These are phyloP conservation scores for Chara braunii DNA, from an alignment of 139 green algal species.

Conservation along the genomic window DNA sequence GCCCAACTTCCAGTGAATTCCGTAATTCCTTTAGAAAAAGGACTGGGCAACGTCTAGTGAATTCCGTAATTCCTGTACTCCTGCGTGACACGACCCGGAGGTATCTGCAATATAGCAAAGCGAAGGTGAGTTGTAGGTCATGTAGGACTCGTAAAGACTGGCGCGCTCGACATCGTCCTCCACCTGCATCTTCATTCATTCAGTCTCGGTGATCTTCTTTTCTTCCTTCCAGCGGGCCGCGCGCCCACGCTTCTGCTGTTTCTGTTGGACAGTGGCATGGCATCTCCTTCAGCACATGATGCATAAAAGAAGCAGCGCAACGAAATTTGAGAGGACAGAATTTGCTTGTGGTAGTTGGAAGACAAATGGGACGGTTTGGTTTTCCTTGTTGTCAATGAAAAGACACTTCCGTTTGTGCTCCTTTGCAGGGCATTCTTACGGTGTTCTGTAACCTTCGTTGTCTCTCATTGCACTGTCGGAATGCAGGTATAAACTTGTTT, in stretches of 20 bases:
- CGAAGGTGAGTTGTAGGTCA: too few relatives aligned
- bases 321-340: neutral
- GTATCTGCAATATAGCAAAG: too few relatives aligned
- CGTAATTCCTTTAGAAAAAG: too few relatives aligned
- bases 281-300: neutral
- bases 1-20: too few relatives aligned
- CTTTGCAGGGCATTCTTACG: neutral
- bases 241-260: neutral
- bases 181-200: neutral
- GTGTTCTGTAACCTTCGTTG: neutral
- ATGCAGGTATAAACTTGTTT: conserved; percentile 33
- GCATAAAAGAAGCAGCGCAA: neutral
- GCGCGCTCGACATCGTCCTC: too few relatives aligned
- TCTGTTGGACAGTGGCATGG: neutral
- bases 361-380: neutral
- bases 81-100: too few relatives aligned
- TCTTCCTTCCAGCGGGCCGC: neutral
- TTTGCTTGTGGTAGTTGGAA: neutral
- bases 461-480: neutral
- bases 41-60: too few relatives aligned
- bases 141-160: too few relatives aligned
- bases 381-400: conserved; percentile 9
- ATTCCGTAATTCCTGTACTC: too few relatives aligned
- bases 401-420: neutral
- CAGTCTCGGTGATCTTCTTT: neutral